phyloP scores from a whole-genome alignment of 306 rosid genomes.

The Glycine latifolia region DNA sequence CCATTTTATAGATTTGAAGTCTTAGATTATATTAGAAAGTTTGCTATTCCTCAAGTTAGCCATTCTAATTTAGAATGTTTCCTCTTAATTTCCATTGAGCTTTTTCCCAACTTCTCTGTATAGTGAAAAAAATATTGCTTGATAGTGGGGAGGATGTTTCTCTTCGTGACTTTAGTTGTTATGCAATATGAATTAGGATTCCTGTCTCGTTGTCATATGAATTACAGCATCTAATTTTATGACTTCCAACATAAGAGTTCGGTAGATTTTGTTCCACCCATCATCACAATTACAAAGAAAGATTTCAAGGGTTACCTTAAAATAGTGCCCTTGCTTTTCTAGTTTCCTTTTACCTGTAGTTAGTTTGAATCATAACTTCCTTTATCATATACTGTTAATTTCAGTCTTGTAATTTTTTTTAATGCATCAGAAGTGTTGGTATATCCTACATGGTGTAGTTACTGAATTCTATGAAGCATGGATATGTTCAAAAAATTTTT shows the following conservation, averaged over 20 bases:
- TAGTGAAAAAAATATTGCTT: slow-evolving; percentile 23
- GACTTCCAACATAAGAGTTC: slow-evolving; percentile 12
- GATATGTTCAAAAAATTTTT: too few species aligned
- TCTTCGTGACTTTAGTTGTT: not conserved
- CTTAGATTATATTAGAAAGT: not conserved
- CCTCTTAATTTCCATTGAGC: not conserved
- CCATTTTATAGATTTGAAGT: slow-evolving; percentile 17
- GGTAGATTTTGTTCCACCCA: slow-evolving; percentile 15
- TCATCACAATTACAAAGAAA: not conserved
- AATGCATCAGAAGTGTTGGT: slow-evolving; percentile 7
- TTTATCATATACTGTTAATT: not conserved
- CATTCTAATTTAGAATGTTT: slow-evolving; percentile 9
- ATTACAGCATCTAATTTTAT: slow-evolving; percentile 21
- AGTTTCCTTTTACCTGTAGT: slow-evolving; percentile 12
- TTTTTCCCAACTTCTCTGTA: slow-evolving; percentile 15
- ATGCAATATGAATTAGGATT: slow-evolving; percentile 29
- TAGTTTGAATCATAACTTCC: slow-evolving; percentile 29
- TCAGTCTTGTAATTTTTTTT: not conserved
- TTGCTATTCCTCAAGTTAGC: not conserved
- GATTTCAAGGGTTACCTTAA: not conserved
- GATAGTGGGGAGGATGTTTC: slow-evolving; percentile 32
- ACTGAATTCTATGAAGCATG: not conserved
- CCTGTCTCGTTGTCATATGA: not conserved
- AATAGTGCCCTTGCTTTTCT: slow-evolving; percentile 19
- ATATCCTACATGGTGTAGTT: slow-evolving; percentile 11